Evolutionary conservation across 75 land plant genomes (phyloP).

Genomic region (Isoetes taiwanensis): DNA sequence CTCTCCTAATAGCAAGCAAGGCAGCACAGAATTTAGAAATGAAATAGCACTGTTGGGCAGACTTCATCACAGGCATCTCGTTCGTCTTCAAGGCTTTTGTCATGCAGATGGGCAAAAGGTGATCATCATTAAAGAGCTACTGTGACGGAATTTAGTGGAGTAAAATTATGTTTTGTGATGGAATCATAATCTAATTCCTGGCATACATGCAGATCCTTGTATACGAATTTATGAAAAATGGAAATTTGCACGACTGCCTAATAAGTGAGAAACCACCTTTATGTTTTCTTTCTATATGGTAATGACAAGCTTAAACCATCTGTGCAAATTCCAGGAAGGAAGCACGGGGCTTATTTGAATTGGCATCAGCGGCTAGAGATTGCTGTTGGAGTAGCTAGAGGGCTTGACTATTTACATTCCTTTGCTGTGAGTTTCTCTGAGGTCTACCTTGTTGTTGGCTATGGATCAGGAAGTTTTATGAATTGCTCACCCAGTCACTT

Average conservation of each 20-base stretch:
- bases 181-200: background rate
- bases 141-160: background rate
- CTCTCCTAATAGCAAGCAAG: slow-evolving; percentile 50
- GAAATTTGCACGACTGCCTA: slow-evolving; percentile 20
- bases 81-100: slow-evolving; percentile 26
- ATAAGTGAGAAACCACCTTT: slow-evolving; percentile 8
- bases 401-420: slow-evolving; percentile 28
- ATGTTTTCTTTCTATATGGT: background rate
- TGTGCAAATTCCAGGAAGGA: background rate
- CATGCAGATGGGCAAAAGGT: slow-evolving; percentile 14
- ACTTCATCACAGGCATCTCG: slow-evolving; percentile 31
- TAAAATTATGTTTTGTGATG: background rate
- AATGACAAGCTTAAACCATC: background rate
- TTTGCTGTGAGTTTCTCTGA: slow-evolving; percentile 15
- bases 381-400: slow-evolving; percentile 28
- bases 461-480: too few species aligned
- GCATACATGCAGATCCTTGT: slow-evolving; percentile 9
- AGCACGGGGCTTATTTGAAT: background rate
- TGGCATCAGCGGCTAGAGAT: slow-evolving; percentile 23
- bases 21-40: slow-evolving; percentile 60
- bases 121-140: slow-evolving; percentile 1
- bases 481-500: too few species aligned
- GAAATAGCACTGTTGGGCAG: slow-evolving; percentile 21
- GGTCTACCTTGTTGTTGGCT: too few species aligned
- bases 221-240: slow-evolving; percentile 29